Conservation (phyloP, 257 asterid species). For the Forsythia suspensa region DNA sequence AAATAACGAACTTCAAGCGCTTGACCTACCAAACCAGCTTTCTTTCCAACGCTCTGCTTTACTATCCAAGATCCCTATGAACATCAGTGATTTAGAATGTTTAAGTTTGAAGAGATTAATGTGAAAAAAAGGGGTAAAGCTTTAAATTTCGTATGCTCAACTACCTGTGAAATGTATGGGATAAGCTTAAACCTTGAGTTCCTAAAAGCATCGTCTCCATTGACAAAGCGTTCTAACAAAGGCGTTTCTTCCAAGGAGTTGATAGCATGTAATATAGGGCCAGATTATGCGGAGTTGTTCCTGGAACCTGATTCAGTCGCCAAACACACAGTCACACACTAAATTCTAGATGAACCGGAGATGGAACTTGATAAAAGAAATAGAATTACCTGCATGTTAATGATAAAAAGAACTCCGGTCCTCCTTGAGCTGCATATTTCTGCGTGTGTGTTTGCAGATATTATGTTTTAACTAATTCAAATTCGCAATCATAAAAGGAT, state of each 20-base stretch:
- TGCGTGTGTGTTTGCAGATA: constrained; percentile 25
- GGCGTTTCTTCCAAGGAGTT: constrained; percentile 65
- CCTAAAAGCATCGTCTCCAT: constrained; percentile 82
- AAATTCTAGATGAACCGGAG: not conserved
- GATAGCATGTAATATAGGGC: constrained; percentile 71
- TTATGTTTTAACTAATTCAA: not conserved
- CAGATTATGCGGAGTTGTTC: constrained; percentile 53
- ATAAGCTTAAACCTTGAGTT: constrained; percentile 88
- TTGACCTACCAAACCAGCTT: constrained; percentile 83
- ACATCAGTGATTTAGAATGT: not conserved
- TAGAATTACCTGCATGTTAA: constrained; percentile 60
- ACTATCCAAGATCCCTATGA: constrained; percentile 97
- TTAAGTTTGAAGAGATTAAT: not conserved
- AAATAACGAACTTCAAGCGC: constrained; percentile 80
- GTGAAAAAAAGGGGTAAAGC: not conserved
- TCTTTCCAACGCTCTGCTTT: constrained; percentile 92
- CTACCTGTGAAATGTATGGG: constrained; percentile 76
- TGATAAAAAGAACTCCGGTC: constrained; percentile 71
- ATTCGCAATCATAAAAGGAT: not conserved
- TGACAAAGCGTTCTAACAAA: constrained; percentile 65
- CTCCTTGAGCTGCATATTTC: constrained; percentile 65
- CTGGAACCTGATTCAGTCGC: constrained; percentile 60
- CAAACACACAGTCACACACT: constrained; percentile 6
- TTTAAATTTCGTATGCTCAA: not conserved
- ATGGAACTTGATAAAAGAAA: not conserved